Evolutionary conservation across 129 eudicot genomes (phyloP).

Genomic region (Oenanthe sinensis): DNA sequence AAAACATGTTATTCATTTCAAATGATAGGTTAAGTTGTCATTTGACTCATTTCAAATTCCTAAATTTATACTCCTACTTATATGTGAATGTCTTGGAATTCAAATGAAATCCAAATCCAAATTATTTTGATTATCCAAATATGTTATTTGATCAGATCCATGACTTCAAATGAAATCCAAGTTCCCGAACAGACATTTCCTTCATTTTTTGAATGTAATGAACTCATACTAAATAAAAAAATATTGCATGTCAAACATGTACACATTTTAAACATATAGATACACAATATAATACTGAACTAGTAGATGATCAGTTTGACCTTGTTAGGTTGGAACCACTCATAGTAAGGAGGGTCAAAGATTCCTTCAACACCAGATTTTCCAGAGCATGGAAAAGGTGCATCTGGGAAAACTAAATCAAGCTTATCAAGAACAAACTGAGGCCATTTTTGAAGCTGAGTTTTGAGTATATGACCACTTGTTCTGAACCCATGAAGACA

Average conservation of each 20-base stretch:
- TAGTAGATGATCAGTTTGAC: slow-evolving; percentile 16
- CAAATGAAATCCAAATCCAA: no score
- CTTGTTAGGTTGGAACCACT: slow-evolving; percentile 77
- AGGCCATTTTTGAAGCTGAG: slow-evolving; percentile 83
- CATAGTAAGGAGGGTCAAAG: slow-evolving; percentile 91
- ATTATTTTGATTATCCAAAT: no score
- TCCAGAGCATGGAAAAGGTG: slow-evolving; percentile 78
- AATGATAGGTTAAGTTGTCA: no score
- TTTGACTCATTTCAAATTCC: no score
- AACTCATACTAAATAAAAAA: neutral
- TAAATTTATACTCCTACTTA: no score
- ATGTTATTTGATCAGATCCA: no score
- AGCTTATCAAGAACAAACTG: slow-evolving; percentile 54
- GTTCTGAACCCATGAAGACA: slow-evolving; percentile 95
- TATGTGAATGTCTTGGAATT: no score
- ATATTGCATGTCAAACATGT: neutral
- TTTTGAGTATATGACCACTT: slow-evolving; percentile 65
- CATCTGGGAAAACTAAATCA: slow-evolving; percentile 61
- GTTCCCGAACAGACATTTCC: no score
- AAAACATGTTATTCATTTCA: no score
- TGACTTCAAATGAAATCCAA: no score
- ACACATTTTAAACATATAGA: no score
- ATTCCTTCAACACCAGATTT: slow-evolving; percentile 94
- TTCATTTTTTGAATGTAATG: neutral
- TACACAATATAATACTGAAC: neutral